Evolutionary conservation across 768 basidiomycete genomes (phyloP).

Genomic region (Mycena sanguinolenta): DNA sequence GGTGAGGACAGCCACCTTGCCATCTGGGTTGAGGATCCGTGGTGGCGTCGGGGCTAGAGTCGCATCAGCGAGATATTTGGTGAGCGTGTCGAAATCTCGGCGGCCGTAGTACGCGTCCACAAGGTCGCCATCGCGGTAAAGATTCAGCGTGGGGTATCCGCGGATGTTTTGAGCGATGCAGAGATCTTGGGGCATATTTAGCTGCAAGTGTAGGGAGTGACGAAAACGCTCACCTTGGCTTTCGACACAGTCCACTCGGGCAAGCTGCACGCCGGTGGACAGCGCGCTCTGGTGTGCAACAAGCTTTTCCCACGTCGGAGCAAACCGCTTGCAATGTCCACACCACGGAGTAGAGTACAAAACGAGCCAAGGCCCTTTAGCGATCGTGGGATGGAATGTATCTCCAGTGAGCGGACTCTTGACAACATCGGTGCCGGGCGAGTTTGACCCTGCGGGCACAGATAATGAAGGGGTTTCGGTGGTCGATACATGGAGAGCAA

Average conservation of each 20-base stretch:
- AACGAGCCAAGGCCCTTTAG: conserved; percentile 78
- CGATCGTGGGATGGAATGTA: too few species aligned
- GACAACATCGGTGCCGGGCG: too few species aligned
- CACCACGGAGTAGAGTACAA: conserved; percentile 93
- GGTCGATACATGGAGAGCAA: too few species aligned
- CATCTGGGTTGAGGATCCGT: conserved; percentile 47
- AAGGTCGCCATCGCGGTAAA: conserved; percentile 45
- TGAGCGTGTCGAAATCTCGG: conserved; percentile 67
- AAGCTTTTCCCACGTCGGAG: conserved; percentile 85
- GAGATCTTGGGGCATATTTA: conserved; percentile 60
- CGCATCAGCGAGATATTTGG: conserved; percentile 63
- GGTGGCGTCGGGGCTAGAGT: too few species aligned
- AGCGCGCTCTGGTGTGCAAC: conserved; percentile 63
- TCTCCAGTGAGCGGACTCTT: too few species aligned
- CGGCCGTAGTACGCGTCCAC: conserved; percentile 68
- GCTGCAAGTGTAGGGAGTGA: too few species aligned
- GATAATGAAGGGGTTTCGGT: too few species aligned
- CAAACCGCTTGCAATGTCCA: conserved; percentile 81
- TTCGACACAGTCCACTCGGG: conserved; percentile 86
- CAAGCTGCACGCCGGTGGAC: conserved; percentile 68
- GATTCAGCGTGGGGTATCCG: conserved; percentile 58
- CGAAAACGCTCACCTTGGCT: conserved; percentile 74
- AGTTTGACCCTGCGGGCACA: too few species aligned
- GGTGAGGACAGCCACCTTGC: conserved; percentile 54
- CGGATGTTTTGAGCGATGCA: neutral